These are phyloP conservation scores for Aschersonia sp. DNA, from an alignment of 2,329 filamentous ascomycete genomes.

Conservation along the genomic window DNA sequence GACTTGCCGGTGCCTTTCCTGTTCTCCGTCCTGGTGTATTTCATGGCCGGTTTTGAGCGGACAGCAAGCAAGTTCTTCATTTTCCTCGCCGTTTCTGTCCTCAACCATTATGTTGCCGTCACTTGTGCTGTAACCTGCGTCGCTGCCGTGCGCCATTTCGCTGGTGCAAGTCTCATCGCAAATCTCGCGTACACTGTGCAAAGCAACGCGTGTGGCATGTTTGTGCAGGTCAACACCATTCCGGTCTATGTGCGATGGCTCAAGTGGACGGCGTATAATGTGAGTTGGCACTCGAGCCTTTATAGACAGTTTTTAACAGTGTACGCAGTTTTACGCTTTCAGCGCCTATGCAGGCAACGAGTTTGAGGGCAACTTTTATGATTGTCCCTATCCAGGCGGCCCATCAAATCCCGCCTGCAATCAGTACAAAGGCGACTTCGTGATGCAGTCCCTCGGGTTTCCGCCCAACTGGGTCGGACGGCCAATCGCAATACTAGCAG, in stretches of 20 bases:
- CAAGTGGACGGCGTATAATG: conserved; percentile 37
- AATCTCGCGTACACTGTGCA: conserved; percentile 63
- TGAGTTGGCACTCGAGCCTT: not conserved
- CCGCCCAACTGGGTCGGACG: conserved; percentile 51
- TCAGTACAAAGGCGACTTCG: conserved; percentile 53
- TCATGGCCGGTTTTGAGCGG: conserved; percentile 60
- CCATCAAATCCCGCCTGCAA: conserved; percentile 48
- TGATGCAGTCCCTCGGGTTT: conserved; percentile 55
- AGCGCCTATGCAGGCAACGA: conserved; percentile 59
- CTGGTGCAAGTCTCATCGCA: conserved; percentile 54
- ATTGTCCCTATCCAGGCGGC: conserved; percentile 52
- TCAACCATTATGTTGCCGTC: conserved; percentile 61
- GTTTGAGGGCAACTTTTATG: conserved; percentile 57
- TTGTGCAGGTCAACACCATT: conserved; percentile 58
- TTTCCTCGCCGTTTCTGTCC: conserved; percentile 52
- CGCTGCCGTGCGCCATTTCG: conserved; percentile 49
- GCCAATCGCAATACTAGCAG: conserved; percentile 47
- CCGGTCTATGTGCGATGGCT: conserved; percentile 68
- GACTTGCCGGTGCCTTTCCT: conserved; percentile 59
- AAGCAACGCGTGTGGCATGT: conserved; percentile 61
- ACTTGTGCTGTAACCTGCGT: conserved; percentile 57
- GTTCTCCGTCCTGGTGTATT: conserved; percentile 60
- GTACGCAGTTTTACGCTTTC: conserved; percentile 50
- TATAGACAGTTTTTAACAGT: conserved; percentile 7
- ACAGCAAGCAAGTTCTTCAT: conserved; percentile 52